Evolutionary conservation across 176 grass and related monocot genomes (phyloP), one percentile per base, ranked within the genome.

Genomic region (Avena sativa): DNA sequence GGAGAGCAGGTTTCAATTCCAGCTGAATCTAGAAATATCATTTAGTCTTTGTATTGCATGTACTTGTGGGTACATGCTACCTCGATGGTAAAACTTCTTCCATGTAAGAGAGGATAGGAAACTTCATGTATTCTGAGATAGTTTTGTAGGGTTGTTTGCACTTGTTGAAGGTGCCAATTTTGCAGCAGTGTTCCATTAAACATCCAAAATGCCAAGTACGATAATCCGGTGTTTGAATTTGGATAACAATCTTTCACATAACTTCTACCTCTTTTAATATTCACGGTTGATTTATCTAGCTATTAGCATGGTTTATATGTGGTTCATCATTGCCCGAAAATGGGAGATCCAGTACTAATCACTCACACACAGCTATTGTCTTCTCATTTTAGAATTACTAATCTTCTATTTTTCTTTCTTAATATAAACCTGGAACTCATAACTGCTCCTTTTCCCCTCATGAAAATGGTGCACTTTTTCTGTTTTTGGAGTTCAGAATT

Each of bases 1-100:
- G 97, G 97, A 91, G 94, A 98, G 85, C 93, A 98, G 97, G 97
- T 98, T 79, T 64, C 82, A 80, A 68, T 76, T 90, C 79, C 62
- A 85, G 80, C 75, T 87, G 74, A 87, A 83, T 89, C 84, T 83
- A 74, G 70, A 87, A 84, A 92, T 83, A 87, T 84, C 44, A 84
- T 25, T 84, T 89, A 87, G 84, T 89, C 78, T 87, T 87, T 83
- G 80, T 83, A 83, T 86, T 92, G 79, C 62, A 63, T 86, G 71
- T 82, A 71, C 70, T 30, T 81, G 65, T 87, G 51, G 30, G 76
- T 84, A 74, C 81, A 71, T 88, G 76, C 17, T 52, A 61, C 16
- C 14, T 69, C 10, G 55, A 76, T 78, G 20, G 21, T 16, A 62
- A 59, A 82, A 71, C 86, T 87, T 47, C 23, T 53, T 87, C 56